A percentile compares a stretch with the other conserved stretches of the same genome.
Evolutionary conservation across 768 basidiomycete species (phyloP).

Genomic region (Boletus vermiculosoides): DNA sequence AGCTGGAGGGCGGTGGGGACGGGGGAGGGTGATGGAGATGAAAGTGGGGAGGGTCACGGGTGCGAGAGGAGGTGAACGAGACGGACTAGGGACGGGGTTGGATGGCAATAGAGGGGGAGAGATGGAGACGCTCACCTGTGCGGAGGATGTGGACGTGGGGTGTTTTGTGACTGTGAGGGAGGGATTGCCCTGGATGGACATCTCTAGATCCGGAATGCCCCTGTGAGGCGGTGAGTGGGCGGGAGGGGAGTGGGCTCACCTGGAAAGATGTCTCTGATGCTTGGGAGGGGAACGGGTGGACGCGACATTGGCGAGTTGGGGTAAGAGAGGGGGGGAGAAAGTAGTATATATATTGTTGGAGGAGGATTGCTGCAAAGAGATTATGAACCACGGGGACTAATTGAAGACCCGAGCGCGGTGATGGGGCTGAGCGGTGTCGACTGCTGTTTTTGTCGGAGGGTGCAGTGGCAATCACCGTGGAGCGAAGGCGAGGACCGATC

Average conservation of each 20-base stretch:
- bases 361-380: slow-evolving; percentile 3
- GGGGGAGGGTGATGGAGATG: neutral
- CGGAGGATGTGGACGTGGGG: too few relatives aligned
- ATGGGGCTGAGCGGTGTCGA: slow-evolving; percentile 10
- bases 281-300: slow-evolving; percentile 40
- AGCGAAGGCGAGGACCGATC: slow-evolving; percentile 8
- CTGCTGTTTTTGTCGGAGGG: neutral
- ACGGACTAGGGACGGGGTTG: too few relatives aligned
- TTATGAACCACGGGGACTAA: slow-evolving; percentile 17
- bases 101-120: too few relatives aligned
- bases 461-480: slow-evolving; percentile 28
- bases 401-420: slow-evolving; percentile 23
- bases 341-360: slow-evolving; percentile 14
- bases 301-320: slow-evolving; percentile 20
- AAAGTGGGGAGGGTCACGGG: neutral
- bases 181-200: slow-evolving; percentile 19
- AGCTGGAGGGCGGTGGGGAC: slow-evolving; percentile 17
- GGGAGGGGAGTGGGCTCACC: slow-evolving; percentile 31
- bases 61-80: too few relatives aligned
- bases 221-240: slow-evolving; percentile 3
- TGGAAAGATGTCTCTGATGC: slow-evolving; percentile 57
- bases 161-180: too few relatives aligned
- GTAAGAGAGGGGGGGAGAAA: neutral
- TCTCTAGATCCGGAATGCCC: slow-evolving; percentile 15
- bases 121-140: too few relatives aligned